These are phyloP conservation scores for Aspergillus kassunensis DNA, from an alignment of 495 filamentous ascomycete species.

Conservation along the genomic window DNA sequence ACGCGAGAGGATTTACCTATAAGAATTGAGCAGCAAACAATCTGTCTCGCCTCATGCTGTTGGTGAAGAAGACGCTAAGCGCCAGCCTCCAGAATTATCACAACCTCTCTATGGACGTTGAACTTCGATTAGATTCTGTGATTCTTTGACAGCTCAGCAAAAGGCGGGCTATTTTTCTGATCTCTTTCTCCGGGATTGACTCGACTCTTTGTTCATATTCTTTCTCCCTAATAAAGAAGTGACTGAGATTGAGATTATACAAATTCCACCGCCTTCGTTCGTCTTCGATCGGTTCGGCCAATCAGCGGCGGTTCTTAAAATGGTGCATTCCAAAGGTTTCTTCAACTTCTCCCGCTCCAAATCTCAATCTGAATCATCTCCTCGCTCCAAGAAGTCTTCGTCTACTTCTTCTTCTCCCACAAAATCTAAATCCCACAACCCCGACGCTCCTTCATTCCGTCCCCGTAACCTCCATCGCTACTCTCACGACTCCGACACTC, in stretches of 20 bases:
- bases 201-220: too few species aligned
- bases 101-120: conserved; percentile 8
- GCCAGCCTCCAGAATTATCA: conserved; percentile 14
- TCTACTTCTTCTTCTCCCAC: conserved; percentile 11
- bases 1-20: conserved; percentile 1
- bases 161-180: background rate
- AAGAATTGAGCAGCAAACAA: background rate
- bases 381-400: conserved; percentile 7
- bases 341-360: conserved; percentile 33
- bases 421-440: conserved; percentile 1
- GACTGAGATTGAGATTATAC: too few species aligned
- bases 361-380: conserved; percentile 27
- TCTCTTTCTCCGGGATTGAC: background rate
- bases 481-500: conserved; percentile 63
- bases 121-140: conserved; percentile 5
- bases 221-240: too few species aligned
- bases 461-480: conserved; percentile 28
- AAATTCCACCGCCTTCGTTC: conserved; percentile 48
- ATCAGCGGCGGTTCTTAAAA: conserved; percentile 21
- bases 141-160: conserved; percentile 7
- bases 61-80: conserved; percentile 14
- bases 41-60: background rate
- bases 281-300: conserved; percentile 35
- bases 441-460: conserved; percentile 20
- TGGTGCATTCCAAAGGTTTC: conserved; percentile 29